Percentiles rank a stretch among this genome's conserved stretches.
These are phyloP conservation scores for Plasmodium gonderi DNA, from an alignment of 169 alveolate species.

Conservation along the genomic window DNA sequence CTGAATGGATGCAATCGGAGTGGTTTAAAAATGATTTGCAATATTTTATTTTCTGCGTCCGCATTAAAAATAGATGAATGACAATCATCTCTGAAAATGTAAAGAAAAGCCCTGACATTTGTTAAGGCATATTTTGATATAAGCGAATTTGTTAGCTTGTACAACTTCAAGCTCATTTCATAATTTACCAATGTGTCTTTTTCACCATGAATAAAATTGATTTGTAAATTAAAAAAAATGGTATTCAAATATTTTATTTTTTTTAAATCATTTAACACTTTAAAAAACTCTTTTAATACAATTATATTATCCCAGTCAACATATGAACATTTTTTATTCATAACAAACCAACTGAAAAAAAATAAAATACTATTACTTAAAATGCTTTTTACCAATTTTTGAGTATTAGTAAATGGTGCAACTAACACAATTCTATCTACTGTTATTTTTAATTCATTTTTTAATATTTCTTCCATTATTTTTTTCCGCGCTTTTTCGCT, in stretches of 20 bases:
- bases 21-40: conserved; percentile 69
- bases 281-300: conserved; percentile 52
- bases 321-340: conserved; percentile 69
- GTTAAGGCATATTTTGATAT: conserved; percentile 33
- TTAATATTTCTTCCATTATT: background rate
- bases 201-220: conserved; percentile 66
- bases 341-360: conserved; percentile 50
- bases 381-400: conserved; percentile 53
- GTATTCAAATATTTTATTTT: conserved; percentile 25
- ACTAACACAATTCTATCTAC: conserved; percentile 37
- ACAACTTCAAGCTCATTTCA: conserved; percentile 52
- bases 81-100: conserved; percentile 45
- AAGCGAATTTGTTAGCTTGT: conserved; percentile 25
- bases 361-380: conserved; percentile 48
- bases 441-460: conserved; percentile 22
- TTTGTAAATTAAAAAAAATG: conserved; percentile 36
- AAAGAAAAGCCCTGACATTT: conserved; percentile 17
- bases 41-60: conserved; percentile 42
- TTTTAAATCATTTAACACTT: conserved; percentile 38
- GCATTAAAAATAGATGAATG: conserved; percentile 70
- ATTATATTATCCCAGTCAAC: conserved; percentile 68
- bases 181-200: conserved; percentile 66
- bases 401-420: conserved; percentile 75
- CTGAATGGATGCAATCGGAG: conserved; percentile 66
- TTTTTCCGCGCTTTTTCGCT: background rate